Percentiles rank a stretch among this genome's conserved stretches.
Evolutionary conservation across 1,284 basidiomycete species (phyloP).

Genomic region (Trichosporon sp.): DNA sequence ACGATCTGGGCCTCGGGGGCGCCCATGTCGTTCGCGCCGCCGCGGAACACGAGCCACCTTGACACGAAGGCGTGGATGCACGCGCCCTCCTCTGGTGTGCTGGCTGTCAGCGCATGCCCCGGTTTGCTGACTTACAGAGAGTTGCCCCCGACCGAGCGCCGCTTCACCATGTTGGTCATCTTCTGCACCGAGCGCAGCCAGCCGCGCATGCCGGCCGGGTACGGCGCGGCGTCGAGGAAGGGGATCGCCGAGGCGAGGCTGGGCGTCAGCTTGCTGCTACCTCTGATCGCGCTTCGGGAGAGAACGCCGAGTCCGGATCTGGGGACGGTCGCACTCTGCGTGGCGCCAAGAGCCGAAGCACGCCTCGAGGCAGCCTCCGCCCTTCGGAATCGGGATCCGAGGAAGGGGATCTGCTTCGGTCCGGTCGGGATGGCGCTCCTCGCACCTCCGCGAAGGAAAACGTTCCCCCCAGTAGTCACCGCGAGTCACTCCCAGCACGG

Average conservation of each 20-base stretch:
- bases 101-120: neutral
- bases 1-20: constrained; percentile 2
- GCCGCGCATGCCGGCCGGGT: neutral
- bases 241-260: constrained; percentile 1
- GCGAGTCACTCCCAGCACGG: neutral
- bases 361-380: too few species aligned
- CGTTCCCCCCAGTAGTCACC: too few species aligned
- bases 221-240: neutral
- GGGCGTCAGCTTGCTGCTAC: neutral
- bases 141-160: neutral
- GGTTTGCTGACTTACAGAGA: neutral
- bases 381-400: neutral
- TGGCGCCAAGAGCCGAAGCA: too few species aligned
- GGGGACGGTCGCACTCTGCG: neutral
- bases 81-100: neutral
- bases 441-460: neutral
- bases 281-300: too few species aligned
- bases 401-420: neutral
- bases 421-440: neutral
- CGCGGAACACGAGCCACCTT: neutral
- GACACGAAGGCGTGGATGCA: neutral
- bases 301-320: too few species aligned
- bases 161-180: constrained; percentile 1
- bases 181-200: neutral
- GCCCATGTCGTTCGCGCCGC: neutral